These are phyloP conservation scores for Cantharellus cinnabarinus DNA, from an alignment of 768 basidiomycete genomes.

Conservation along the genomic window DNA sequence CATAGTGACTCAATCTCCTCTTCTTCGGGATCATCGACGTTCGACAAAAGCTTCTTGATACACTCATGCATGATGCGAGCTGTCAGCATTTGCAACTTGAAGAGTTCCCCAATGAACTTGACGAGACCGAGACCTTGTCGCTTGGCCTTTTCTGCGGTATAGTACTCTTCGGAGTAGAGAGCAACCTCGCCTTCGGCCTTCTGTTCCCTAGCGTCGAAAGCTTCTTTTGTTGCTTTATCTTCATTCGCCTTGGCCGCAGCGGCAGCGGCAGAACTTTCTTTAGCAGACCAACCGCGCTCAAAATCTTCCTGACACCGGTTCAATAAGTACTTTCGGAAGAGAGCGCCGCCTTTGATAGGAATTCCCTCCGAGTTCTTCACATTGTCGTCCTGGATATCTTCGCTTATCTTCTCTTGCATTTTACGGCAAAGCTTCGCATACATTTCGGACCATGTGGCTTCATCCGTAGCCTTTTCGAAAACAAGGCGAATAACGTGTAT, in stretches of 20 bases:
- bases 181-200: constrained; percentile 42
- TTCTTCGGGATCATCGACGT: constrained; percentile 89
- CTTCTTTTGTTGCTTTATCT: constrained; percentile 58
- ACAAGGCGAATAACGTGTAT: constrained; percentile 92
- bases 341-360: constrained; percentile 77
- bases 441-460: constrained; percentile 92
- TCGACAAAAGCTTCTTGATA: constrained; percentile 81
- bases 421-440: constrained; percentile 87
- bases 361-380: constrained; percentile 66
- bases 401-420: constrained; percentile 86
- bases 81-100: constrained; percentile 96
- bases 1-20: constrained; percentile 95
- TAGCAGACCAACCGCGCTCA: constrained; percentile 83
- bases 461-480: constrained; percentile 94
- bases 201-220: constrained; percentile 20
- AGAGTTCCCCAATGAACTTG: constrained; percentile 95
- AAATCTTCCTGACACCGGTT: constrained; percentile 97
- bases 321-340: constrained; percentile 92
- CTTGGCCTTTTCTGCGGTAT: constrained; percentile 90
- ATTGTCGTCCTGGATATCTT: constrained; percentile 72
- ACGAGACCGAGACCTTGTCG: constrained; percentile 92
- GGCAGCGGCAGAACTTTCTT: constrained; percentile 70
- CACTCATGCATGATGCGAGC: constrained; percentile 98
- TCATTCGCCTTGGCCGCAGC: constrained; percentile 71
- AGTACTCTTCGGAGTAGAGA: constrained; percentile 77